Evolutionary conservation across 1,139 yeast species (phyloP).

Genomic region (Diutina pseudorugosa): DNA sequence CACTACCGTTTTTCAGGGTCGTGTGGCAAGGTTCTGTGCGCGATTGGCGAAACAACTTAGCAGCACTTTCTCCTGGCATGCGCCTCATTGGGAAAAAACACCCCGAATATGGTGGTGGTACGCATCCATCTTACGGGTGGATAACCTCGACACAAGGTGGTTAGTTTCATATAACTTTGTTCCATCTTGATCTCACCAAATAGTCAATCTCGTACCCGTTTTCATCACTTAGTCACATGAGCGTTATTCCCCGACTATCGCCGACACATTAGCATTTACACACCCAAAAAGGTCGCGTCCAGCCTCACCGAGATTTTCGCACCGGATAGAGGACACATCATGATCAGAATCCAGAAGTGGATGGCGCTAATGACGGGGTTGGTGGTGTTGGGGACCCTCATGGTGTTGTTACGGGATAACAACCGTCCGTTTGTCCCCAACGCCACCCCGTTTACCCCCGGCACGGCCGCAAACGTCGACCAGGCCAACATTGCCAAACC

Average conservation of each 20-base stretch:
- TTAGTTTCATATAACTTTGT: too few species aligned
- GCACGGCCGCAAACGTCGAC: not conserved
- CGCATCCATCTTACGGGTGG: too few species aligned
- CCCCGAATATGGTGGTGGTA: too few species aligned
- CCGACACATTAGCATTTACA: too few species aligned
- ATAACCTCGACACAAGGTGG: too few species aligned
- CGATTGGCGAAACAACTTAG: not conserved
- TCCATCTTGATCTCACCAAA: too few species aligned
- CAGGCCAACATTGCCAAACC: not conserved
- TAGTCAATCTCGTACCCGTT: too few species aligned
- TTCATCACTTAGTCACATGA: too few species aligned
- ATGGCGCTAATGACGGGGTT: not conserved
- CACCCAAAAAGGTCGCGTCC: too few species aligned
- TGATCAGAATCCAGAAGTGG: not conserved
- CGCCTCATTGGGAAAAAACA: not conserved
- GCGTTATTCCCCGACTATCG: too few species aligned
- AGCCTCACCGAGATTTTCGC: not conserved
- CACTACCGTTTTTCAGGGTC: too few species aligned
- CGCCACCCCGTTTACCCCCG: not conserved
- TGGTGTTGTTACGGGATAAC: not conserved
- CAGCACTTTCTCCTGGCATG: not conserved
- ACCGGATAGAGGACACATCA: not conserved
- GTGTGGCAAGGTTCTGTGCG: not conserved
- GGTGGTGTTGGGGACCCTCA: slow-evolving; percentile 1
- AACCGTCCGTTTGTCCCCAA: slow-evolving; percentile 2